Percentiles rank a stretch among this genome's conserved stretches.
These are phyloP conservation scores for Hagleromyces aurorensis DNA, from an alignment of 805 yeast genomes.

Conservation along the genomic window DNA sequence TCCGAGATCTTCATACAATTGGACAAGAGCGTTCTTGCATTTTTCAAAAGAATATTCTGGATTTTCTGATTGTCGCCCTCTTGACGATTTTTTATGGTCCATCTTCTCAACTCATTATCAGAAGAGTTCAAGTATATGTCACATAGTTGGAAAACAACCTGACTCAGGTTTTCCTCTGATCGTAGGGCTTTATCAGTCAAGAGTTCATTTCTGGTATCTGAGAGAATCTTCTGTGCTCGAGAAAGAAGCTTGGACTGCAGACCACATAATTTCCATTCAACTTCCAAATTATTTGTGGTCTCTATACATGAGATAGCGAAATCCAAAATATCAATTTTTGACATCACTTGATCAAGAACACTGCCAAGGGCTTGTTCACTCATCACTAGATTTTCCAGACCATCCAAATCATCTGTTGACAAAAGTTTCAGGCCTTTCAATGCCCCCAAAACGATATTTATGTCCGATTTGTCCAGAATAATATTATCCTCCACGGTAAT, in stretches of 20 bases:
- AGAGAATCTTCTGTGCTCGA: conserved; percentile 10
- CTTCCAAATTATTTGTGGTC: neutral
- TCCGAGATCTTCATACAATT: conserved; percentile 23
- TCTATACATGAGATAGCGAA: conserved; percentile 12
- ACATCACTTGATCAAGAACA: conserved; percentile 9
- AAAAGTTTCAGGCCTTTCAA: conserved; percentile 12
- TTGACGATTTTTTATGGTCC: conserved; percentile 9
- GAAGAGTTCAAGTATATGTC: conserved; percentile 18
- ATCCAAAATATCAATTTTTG: conserved; percentile 15
- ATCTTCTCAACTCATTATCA: conserved; percentile 23
- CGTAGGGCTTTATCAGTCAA: conserved; percentile 7
- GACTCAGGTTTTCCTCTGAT: conserved; percentile 17
- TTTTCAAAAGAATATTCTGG: conserved; percentile 17
- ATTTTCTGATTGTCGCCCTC: conserved; percentile 6
- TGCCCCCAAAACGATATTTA: conserved; percentile 9
- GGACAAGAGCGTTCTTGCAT: conserved; percentile 16
- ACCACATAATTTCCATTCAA: conserved; percentile 18
- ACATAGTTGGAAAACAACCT: conserved; percentile 22
- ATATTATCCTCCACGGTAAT: conserved; percentile 1
- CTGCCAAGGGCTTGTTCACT: conserved; percentile 1
- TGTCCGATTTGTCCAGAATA: conserved; percentile 7
- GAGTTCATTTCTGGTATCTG: conserved; percentile 11
- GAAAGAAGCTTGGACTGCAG: conserved; percentile 13
- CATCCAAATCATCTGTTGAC: conserved; percentile 6
- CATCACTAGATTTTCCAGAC: conserved; percentile 4